A percentile compares a stretch with the other conserved stretches of the same genome.
Evolutionary conservation across 345 rosid genomes (phyloP).

Genomic region (Melaleuca alternifolia): DNA sequence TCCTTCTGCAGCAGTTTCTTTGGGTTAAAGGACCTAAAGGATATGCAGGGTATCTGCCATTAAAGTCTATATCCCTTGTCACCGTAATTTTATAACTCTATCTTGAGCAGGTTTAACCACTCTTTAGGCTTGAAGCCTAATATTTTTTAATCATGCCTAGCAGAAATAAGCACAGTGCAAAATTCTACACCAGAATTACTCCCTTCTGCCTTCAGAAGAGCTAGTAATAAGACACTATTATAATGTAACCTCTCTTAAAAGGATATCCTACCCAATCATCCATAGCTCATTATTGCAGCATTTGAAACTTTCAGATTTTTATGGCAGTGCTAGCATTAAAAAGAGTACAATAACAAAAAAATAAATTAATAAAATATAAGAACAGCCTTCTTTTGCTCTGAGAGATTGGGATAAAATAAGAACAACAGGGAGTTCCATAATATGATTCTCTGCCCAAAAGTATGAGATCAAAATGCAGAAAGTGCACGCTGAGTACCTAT

Average conservation of each 20-base stretch:
- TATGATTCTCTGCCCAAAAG: neutral
- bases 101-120: neutral
- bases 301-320: neutral
- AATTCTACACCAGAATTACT: neutral
- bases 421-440: neutral
- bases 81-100: neutral
- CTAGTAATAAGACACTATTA: neutral
- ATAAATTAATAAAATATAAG: neutral
- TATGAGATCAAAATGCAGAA: neutral
- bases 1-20: neutral
- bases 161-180: neutral
- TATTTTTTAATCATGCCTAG: neutral
- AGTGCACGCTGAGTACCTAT: slow-evolving; percentile 36
- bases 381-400: neutral
- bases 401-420: neutral
- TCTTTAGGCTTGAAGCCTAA: neutral
- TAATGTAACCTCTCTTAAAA: neutral
- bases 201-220: neutral
- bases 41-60: neutral
- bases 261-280: neutral
- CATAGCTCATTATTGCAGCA: neutral
- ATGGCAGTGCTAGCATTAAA: neutral
- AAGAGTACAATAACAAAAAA: neutral
- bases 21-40: neutral
- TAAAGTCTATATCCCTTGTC: neutral